Conservation (phyloP, 441 rosid genomes). For the Populus tomentosa region DNA sequence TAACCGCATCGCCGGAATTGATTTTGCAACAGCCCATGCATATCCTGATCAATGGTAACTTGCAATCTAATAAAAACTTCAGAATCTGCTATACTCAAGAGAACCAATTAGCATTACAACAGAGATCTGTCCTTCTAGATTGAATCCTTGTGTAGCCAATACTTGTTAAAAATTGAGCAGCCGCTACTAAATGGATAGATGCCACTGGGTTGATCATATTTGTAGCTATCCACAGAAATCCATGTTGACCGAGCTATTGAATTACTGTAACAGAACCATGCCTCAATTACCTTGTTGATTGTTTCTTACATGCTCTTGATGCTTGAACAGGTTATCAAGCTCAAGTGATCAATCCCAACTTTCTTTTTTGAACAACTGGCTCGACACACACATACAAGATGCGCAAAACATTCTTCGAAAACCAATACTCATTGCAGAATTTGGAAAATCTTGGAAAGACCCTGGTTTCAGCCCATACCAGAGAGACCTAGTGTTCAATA, state of each 20-base stretch:
- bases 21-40: slow-evolving; percentile 60
- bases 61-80: background rate
- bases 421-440: slow-evolving; percentile 57
- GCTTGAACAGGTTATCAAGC: slow-evolving; percentile 48
- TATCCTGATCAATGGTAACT: slow-evolving; percentile 73
- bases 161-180: background rate
- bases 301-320: background rate
- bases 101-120: background rate
- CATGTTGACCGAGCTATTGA: too few relatives aligned
- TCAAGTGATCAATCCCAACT: slow-evolving; percentile 47
- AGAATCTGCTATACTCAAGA: background rate
- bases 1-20: slow-evolving; percentile 45
- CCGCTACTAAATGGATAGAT: background rate
- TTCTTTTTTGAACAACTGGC: slow-evolving; percentile 54
- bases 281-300: background rate
- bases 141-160: background rate
- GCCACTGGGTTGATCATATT: too few relatives aligned
- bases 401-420: slow-evolving; percentile 50
- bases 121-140: background rate
- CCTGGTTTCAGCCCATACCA: slow-evolving; percentile 39
- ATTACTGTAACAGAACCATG: background rate
- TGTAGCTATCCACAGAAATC: too few relatives aligned
- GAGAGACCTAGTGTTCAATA: slow-evolving; percentile 51
- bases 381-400: slow-evolving; percentile 48
- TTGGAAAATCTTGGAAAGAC: slow-evolving; percentile 49